Evolutionary conservation across 2,329 filamentous ascomycete species (phyloP), one percentile per base, ranked within the genome.

Genomic region (Ophiostoma novo-ulmi): DNA sequence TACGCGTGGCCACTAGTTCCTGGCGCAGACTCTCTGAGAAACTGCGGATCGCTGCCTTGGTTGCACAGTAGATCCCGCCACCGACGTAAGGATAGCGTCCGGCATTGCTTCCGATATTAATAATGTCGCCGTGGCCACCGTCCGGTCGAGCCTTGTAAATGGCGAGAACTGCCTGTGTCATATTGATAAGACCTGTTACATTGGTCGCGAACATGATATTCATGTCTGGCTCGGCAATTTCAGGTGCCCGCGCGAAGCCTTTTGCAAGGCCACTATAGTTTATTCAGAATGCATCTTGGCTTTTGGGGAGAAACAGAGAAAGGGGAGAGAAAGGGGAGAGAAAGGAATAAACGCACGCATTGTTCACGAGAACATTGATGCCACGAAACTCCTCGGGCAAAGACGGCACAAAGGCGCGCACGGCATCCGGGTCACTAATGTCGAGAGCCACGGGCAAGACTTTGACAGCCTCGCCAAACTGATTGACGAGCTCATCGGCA

Each of bases 341-440:
- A n/a, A 3, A 5, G 14, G 52, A 6, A 13, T 48, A 38, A 22
- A 84, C 90, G 79, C 80, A 96, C 92, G 94, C 94, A 84, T 98
- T 98, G 82, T 99, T 99, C 31, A 99, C 92, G 72, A 99, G 82
- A 2, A 98, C 86, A 78, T 98, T 88, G 74, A 98, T 91, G 35
- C 93, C 88, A 79, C 86, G 88, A 82, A 92, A 98, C 77, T 93
- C 94, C 72, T 88, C 87, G 0, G 94, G 94, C 76, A 98, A 80
- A 55, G 83, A 85, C 1, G 80, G 81, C 17, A 97, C 89, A 77
- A 98, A 94, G 55, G 81, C 82, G 69, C 85, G 84, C 3, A 98
- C 86, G 77, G 94, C 89, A 1, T 88, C 87, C 0, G 91, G 84
- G 71, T 91, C 90, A 82, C 91, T 93, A 70, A 99, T 90, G 79